A percentile compares a stretch with the other conserved stretches of the same genome.
phyloP scores from a whole-genome alignment of 1,139 yeast genomes.

The Magnusiomyces magnusii region DNA sequence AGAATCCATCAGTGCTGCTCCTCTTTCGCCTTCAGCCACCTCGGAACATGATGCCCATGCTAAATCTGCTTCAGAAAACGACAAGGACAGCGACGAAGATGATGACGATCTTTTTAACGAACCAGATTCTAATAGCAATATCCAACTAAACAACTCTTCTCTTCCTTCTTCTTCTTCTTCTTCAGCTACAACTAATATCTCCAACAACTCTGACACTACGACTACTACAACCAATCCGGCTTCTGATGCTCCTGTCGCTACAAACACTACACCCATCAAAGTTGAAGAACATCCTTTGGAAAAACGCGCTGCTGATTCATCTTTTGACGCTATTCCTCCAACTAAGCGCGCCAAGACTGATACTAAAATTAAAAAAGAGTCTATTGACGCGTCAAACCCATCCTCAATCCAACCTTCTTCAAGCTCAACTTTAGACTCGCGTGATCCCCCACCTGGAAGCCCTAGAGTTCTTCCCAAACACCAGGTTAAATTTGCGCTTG shows the following conservation, averaged over 20 bases:
- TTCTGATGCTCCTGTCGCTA: neutral
- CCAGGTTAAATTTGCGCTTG: slow-evolving; percentile 54
- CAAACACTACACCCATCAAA: neutral
- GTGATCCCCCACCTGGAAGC: slow-evolving; percentile 24
- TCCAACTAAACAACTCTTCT: neutral
- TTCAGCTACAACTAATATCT: neutral
- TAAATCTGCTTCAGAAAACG: neutral
- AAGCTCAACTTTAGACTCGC: slow-evolving; percentile 7
- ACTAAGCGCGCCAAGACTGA: neutral
- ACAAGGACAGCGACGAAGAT: slow-evolving; percentile 3
- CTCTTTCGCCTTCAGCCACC: slow-evolving; percentile 1
- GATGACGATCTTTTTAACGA: slow-evolving; percentile 5
- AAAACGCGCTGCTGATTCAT: neutral
- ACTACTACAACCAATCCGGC: neutral
- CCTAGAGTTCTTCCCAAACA: slow-evolving; percentile 67
- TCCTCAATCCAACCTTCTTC: neutral
- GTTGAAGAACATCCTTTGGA: neutral
- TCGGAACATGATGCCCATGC: neutral
- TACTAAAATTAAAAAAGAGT: neutral
- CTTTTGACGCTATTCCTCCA: neutral
- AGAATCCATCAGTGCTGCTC: neutral
- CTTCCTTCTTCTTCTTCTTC: neutral
- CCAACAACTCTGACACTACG: neutral
- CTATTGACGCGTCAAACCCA: neutral
- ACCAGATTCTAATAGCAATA: neutral